Conservation (phyloP, 495 filamentous ascomycete genomes). For the Penicillium verhagenii region DNA sequence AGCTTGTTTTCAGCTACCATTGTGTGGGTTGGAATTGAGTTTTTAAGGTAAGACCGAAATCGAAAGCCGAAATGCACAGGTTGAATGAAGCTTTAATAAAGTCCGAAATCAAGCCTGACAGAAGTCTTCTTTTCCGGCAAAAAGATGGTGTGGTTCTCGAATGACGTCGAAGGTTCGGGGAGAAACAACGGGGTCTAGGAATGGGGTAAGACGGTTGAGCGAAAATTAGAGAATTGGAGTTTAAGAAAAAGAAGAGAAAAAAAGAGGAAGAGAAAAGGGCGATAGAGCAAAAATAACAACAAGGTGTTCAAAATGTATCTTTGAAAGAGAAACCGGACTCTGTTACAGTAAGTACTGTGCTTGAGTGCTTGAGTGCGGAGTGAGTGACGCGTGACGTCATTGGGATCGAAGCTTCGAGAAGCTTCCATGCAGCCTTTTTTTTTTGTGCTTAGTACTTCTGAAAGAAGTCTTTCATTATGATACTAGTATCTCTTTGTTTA, state of each 20-base stretch:
- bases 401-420: slow-evolving; percentile 39
- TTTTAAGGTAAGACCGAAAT: slow-evolving; percentile 7
- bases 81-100: slow-evolving; percentile 9
- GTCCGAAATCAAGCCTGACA: no score
- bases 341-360: background rate
- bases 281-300: slow-evolving; percentile 14
- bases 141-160: slow-evolving; percentile 27
- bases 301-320: background rate
- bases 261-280: background rate
- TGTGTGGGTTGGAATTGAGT: slow-evolving; percentile 29
- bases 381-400: slow-evolving; percentile 38
- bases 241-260: background rate
- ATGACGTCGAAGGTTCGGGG: slow-evolving; percentile 42
- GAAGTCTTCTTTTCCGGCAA: no score
- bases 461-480: background rate
- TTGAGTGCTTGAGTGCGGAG: slow-evolving; percentile 1
- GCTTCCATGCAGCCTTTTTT: slow-evolving; percentile 29
- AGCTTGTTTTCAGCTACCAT: slow-evolving; percentile 90
- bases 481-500: background rate
- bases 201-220: background rate
- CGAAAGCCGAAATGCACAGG: slow-evolving; percentile 9
- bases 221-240: background rate
- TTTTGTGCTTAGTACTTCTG: no score
- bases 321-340: slow-evolving; percentile 3
- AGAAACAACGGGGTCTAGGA: background rate